Percentiles rank a stretch among this genome's conserved stretches.
phyloP scores from a whole-genome alignment of 1,139 yeast species.

The Protomyces inouyei region DNA sequence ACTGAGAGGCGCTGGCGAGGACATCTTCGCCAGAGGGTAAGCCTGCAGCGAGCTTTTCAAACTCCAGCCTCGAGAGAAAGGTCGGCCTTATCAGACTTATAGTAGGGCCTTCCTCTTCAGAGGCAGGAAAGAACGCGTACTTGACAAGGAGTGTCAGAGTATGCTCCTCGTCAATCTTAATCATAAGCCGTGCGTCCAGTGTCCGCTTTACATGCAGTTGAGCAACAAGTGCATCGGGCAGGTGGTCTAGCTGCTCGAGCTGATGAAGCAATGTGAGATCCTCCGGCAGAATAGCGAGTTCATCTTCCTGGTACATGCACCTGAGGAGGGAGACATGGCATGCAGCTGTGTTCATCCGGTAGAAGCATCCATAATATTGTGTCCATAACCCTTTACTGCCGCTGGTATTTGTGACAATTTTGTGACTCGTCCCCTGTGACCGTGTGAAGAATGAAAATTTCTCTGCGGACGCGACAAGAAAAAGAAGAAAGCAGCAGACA shows the following conservation, averaged over 20 bases:
- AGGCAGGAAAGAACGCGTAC: not conserved
- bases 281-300: not conserved
- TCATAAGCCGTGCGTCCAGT: not conserved
- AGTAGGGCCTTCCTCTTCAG: not conserved
- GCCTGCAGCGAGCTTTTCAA: not conserved
- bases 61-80: constrained; percentile 3
- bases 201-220: not conserved
- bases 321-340: not conserved
- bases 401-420: not conserved
- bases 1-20: not conserved
- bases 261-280: not conserved
- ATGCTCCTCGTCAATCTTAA: not conserved
- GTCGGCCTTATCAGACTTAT: not conserved
- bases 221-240: not conserved
- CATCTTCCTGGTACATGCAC: not conserved
- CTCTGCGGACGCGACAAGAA: not conserved
- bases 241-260: not conserved
- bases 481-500: not conserved
- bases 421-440: not conserved
- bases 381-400: not conserved
- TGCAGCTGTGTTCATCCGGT: not conserved
- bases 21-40: not conserved
- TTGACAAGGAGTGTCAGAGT: not conserved
- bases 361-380: too few species aligned
- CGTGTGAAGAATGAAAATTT: not conserved